Evolutionary conservation across 2,329 filamentous ascomycete genomes (phyloP), one percentile per base, ranked within the genome.

Genomic region (Sporothrix curviconia): DNA sequence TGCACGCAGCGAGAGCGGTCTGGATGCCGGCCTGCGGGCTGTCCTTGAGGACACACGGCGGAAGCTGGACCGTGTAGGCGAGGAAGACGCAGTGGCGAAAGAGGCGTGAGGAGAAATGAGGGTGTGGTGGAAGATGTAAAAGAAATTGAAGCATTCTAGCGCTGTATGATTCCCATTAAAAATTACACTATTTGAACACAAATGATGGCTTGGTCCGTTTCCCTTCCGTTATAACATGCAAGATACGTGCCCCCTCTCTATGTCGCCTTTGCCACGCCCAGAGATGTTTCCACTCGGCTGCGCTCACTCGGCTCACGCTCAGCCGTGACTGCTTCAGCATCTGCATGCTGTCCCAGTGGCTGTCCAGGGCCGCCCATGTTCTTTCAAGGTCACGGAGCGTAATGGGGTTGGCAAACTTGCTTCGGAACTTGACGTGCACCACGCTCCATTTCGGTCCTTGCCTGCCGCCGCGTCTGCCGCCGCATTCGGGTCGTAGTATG

Each of bases 391-490:
- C 84, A 61, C 82, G 81, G 53, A 96, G 78, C 5, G 80, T 79
- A 57, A 97, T 81, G 0, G 84, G 80, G 14, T 83, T 78, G 1
- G 78, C 76, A 64, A 97, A 91, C 71, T 96, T 96, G 69, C 84
- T 85, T 58, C 87, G 84, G 69, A 95, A 96, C 66, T 86, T 81
- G 49, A 97, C 92, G 60, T 95, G 88, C 1, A 97, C 94, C 17
- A 94, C 81, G 55, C 85, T 89, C 94, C 94, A 99, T 66, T 85
- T 89, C 0, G 87, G 87, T 39, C 34, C 7, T 51, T 51, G 34
- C 49, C 49, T 9, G 14, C 34, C 12, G 32, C 34, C 14, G 25
- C 1, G 52, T 85, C 81, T 2, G 82, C 77, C 55, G 81, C 76
- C 63, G 81, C 84, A 1, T 88, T 90, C 55, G 85, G 73, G 67